Evolutionary conservation across 805 yeast genomes (phyloP).

Genomic region (Starmerella bombi): DNA sequence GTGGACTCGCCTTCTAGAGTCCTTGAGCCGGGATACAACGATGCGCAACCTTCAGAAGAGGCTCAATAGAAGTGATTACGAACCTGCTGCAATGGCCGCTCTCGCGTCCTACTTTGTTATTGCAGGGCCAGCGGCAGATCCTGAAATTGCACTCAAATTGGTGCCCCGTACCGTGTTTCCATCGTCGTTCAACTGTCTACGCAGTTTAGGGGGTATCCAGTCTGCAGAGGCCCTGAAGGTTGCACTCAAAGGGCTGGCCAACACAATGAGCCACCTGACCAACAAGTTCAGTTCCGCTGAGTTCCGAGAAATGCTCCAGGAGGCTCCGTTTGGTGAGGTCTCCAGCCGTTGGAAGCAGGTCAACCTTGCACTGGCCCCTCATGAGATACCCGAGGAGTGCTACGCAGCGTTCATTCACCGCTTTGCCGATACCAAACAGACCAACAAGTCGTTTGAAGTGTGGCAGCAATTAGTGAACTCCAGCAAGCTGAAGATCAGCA

Average conservation of each 20-base stretch:
- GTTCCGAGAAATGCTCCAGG: conserved; percentile 18
- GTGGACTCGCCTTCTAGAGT: conserved; percentile 27
- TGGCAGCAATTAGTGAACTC: conserved; percentile 37
- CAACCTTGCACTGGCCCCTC: conserved; percentile 16
- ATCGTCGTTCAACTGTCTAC: conserved; percentile 6
- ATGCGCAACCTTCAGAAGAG: conserved; percentile 5
- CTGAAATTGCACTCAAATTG: conserved; percentile 22
- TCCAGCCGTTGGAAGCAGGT: conserved; percentile 22
- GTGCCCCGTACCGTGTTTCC: conserved; percentile 25
- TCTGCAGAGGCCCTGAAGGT: conserved; percentile 7
- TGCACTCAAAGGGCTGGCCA: conserved; percentile 16
- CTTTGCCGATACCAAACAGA: conserved; percentile 24
- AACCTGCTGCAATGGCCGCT: conserved; percentile 26
- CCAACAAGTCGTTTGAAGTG: conserved; percentile 26
- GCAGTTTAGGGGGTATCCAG: conserved; percentile 9
- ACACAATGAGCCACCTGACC: conserved; percentile 12
- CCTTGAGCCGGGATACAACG: conserved; percentile 13
- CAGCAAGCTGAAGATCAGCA: conserved; percentile 27
- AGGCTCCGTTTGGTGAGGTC: conserved; percentile 21
- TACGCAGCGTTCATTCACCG: conserved; percentile 25
- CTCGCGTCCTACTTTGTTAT: conserved; percentile 24
- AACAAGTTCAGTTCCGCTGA: conserved; percentile 17
- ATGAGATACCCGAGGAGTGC: conserved; percentile 20
- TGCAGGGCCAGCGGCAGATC: conserved; percentile 19
- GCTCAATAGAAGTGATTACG: conserved; percentile 19